phyloP scores from a whole-genome alignment of 2,329 filamentous ascomycete genomes.

The Penicillium sp. region DNA sequence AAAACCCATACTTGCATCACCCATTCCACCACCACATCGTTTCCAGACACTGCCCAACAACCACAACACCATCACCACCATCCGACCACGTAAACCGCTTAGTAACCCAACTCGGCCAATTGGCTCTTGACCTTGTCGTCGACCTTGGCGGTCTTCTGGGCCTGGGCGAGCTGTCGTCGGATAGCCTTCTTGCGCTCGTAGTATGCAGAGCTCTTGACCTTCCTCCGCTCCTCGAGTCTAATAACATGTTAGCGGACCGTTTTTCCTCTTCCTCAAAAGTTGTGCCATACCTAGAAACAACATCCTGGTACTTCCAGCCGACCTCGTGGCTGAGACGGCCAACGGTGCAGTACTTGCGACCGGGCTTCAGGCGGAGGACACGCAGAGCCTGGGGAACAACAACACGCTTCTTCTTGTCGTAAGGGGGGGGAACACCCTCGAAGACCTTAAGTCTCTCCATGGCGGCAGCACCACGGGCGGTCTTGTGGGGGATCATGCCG shows the following conservation, averaged over 20 bases:
- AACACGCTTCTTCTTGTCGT: constrained; percentile 99
- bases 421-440: constrained; percentile 97
- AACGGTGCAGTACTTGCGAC: constrained; percentile 99
- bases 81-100: constrained; percentile 47
- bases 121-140: constrained; percentile 83
- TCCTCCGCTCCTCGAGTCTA: constrained; percentile 98
- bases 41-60: constrained; percentile 26
- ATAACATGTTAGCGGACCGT: neutral
- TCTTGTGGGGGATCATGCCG: constrained; percentile 99
- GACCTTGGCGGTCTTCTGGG: constrained; percentile 86
- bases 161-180: constrained; percentile 82
- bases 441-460: constrained; percentile 99
- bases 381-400: constrained; percentile 98
- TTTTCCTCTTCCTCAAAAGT: neutral
- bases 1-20: constrained; percentile 29
- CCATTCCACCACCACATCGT: constrained; percentile 20
- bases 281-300: constrained; percentile 80
- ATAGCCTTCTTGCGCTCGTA: constrained; percentile 99
- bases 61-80: constrained; percentile 31
- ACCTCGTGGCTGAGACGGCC: constrained; percentile 97
- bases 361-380: constrained; percentile 94
- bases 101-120: constrained; percentile 89
- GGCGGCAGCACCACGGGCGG: constrained; percentile 90
- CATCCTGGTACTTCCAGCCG: constrained; percentile 99
- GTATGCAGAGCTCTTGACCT: constrained; percentile 98